Base-by-base conservation (phyloP, 2,329 filamentous ascomycete genomes). In the Colletotrichum nymphaeae region DNA sequence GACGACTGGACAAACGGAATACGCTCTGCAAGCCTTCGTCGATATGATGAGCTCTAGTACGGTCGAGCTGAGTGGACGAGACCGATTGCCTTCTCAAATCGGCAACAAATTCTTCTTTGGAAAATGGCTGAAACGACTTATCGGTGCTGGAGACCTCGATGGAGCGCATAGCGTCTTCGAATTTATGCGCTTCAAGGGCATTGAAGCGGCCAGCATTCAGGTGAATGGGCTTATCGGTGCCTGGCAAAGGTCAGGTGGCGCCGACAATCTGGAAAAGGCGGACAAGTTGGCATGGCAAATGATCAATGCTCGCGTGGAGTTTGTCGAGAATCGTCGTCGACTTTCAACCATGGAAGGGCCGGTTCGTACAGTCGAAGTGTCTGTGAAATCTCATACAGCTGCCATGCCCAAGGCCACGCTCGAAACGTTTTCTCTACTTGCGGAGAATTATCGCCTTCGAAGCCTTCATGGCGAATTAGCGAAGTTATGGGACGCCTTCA, bases 101-200 rank as follows among this genome's bases (percentile, higher is more conserved):
- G 86, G 84, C 63, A 97, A 97, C 81, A 92, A 93, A 75, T 96
- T 95, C 82, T 94, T 98, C 82, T 93, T 95, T 76, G 93, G 93
- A 42, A 95, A 94, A 78, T 98, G 95, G 95, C 88, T 97, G 78
- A 96, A 96, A 82, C 91, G 93, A 63, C 89, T 97, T 9, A 93
- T 97, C 69, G 92, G 92, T 19, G 89, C 92, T 71, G 91, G 91
- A 2, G 89, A 95, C 75, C 83, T 94, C 16, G 89, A 93, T 69
- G 93, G 92, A 2, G 94, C 94, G 3, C 87, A 90, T 65, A 89
- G 90, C 73, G 94, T 97, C 9, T 85, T 97, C 32, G 88, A 93
- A 16, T 87, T 95, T 75, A 96, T 97, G 93, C 90, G 92, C 76
- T 86, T 89, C 65, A 90, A 89, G 77, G 91, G 91, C 1, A 88